phyloP scores from a whole-genome alignment of 2,329 filamentous ascomycete species.

The Alternaria metachromatica region DNA sequence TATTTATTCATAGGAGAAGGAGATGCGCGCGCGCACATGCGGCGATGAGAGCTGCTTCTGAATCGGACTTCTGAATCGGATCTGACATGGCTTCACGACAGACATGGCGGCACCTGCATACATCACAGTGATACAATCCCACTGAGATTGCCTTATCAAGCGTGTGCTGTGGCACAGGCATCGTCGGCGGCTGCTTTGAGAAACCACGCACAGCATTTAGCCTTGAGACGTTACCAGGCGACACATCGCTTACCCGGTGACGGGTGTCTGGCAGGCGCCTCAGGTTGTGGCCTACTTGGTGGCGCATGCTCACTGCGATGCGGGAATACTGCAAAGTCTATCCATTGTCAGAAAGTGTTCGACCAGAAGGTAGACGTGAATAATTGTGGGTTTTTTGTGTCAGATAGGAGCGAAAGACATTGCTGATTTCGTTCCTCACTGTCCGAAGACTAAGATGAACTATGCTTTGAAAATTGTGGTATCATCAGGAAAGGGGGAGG shows the following conservation, averaged over 20 bases:
- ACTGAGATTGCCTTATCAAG: constrained; percentile 6
- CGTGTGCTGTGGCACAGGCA: constrained; percentile 18
- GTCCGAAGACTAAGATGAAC: constrained; percentile 51
- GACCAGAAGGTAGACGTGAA: not conserved
- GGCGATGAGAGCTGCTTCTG: constrained; percentile 20
- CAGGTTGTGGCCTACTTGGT: constrained; percentile 1
- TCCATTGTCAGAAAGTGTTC: constrained; percentile 12
- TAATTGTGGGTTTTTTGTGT: constrained; percentile 16
- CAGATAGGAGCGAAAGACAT: constrained; percentile 55
- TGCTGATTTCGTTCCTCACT: constrained; percentile 50
- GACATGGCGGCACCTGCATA: constrained; percentile 22
- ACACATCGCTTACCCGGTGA: constrained; percentile 11
- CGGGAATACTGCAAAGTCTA: not conserved
- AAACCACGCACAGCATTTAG: constrained; percentile 11
- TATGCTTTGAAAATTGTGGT: constrained; percentile 49
- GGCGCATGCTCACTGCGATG: not conserved
- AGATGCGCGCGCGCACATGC: constrained; percentile 10
- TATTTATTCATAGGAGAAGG: constrained; percentile 6
- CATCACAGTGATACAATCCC: constrained; percentile 11
- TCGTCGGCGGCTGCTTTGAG: constrained; percentile 20
- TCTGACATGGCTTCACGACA: constrained; percentile 26
- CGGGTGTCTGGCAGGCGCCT: constrained; percentile 8
- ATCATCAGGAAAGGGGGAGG: constrained; percentile 45
- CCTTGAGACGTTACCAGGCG: not conserved
- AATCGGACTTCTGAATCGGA: constrained; percentile 6